These are phyloP conservation scores for Fusarium tuaranense DNA, from an alignment of 2,329 filamentous ascomycete genomes.

Conservation along the genomic window DNA sequence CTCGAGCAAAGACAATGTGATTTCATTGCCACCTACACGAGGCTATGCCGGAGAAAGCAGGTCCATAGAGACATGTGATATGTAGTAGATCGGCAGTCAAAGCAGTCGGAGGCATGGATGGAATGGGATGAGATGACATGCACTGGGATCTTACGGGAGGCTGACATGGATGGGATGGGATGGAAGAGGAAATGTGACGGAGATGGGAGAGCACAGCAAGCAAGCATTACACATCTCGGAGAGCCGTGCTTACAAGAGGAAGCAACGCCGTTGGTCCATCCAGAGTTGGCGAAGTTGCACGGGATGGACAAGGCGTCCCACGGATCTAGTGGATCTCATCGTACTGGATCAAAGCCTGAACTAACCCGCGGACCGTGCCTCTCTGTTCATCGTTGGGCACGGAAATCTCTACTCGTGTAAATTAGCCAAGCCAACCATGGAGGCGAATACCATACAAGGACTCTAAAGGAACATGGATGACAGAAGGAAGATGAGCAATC, in stretches of 20 bases:
- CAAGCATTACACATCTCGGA: conserved; percentile 5
- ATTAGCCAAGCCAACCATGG: neutral
- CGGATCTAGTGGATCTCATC: neutral
- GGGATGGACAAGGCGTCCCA: neutral
- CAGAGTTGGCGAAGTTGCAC: conserved; percentile 5
- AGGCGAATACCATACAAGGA: neutral
- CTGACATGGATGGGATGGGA: conserved; percentile 11
- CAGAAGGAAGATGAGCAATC: conserved; percentile 19
- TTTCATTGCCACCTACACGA: neutral
- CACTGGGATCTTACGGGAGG: conserved; percentile 32
- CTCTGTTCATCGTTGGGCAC: neutral
- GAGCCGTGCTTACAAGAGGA: conserved; percentile 8
- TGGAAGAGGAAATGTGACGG: conserved; percentile 23
- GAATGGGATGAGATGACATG: conserved; percentile 21
- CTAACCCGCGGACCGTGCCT: conserved; percentile 22
- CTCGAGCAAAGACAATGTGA: neutral
- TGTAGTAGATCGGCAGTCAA: neutral
- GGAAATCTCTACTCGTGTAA: neutral
- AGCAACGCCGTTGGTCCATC: conserved; percentile 17
- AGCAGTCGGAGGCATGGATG: conserved; percentile 5
- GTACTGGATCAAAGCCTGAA: neutral
- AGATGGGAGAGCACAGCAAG: neutral
- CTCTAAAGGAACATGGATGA: conserved; percentile 3
- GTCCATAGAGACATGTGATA: neutral
- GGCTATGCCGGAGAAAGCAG: neutral